These are phyloP conservation scores for Blastobotrys capitulatus DNA, from an alignment of 1,139 yeast genomes.

Conservation along the genomic window DNA sequence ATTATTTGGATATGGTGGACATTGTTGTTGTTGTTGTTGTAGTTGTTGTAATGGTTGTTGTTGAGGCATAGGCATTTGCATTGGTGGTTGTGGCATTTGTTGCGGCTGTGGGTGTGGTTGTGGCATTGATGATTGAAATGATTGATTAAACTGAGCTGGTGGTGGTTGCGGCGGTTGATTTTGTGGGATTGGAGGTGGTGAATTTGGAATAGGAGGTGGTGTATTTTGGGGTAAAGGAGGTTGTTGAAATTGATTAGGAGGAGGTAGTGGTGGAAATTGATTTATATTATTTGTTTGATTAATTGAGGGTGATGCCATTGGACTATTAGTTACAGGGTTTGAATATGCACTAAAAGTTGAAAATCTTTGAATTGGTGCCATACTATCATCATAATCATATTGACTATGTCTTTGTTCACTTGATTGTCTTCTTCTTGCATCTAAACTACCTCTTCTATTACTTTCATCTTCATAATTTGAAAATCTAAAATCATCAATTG, in stretches of 20 bases:
- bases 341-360: conserved; percentile 1
- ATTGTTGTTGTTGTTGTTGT: not conserved
- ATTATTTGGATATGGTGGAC: not conserved
- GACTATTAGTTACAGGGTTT: not conserved
- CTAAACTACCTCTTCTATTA: not conserved
- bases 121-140: not conserved
- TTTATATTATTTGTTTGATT: conserved; percentile 1
- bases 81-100: not conserved
- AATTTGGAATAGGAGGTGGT: too few species aligned
- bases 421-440: not conserved
- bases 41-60: not conserved
- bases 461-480: not conserved
- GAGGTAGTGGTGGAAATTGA: conserved; percentile 10
- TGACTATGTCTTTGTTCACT: not conserved
- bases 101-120: not conserved
- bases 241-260: not conserved
- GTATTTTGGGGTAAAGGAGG: too few species aligned
- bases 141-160: too few species aligned
- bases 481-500: conserved; percentile 3
- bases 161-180: not conserved
- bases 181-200: not conserved
- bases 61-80: too few species aligned
- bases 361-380: conserved; percentile 1
- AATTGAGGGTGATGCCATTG: not conserved
- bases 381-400: not conserved